Conservation (phyloP, 2,329 filamentous ascomycete genomes). For the Acephala macrosclerotiorum region DNA sequence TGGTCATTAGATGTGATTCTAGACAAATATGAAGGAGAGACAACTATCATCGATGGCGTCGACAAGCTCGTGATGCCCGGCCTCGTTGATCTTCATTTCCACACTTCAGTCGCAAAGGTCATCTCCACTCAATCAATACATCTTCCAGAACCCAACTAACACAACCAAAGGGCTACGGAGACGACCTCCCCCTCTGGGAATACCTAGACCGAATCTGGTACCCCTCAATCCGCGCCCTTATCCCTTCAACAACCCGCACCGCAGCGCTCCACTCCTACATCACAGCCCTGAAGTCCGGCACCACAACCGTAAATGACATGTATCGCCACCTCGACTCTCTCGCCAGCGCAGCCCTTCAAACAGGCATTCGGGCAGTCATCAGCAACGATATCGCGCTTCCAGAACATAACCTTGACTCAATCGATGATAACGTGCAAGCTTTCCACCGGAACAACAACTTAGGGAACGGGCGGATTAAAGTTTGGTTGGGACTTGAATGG, state of each 20-base stretch:
- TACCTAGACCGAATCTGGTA: conserved; percentile 39
- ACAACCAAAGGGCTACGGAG: conserved; percentile 31
- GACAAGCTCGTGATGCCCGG: conserved; percentile 39
- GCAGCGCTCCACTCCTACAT: conserved; percentile 35
- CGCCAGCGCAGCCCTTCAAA: conserved; percentile 32
- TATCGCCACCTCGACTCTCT: conserved; percentile 35
- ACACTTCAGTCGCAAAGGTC: conserved; percentile 38
- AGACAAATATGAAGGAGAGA: conserved; percentile 30
- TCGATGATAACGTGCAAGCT: conserved; percentile 34
- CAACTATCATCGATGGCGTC: conserved; percentile 33
- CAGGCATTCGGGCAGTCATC: conserved; percentile 36
- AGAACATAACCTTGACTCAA: conserved; percentile 34
- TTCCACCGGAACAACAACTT: conserved; percentile 28
- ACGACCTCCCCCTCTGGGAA: conserved; percentile 37
- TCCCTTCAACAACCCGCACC: conserved; percentile 19
- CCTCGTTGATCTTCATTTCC: conserved; percentile 38
- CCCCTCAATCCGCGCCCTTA: conserved; percentile 35
- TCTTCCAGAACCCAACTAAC: conserved; percentile 4
- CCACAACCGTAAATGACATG: conserved; percentile 37
- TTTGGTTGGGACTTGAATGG: conserved; percentile 38
- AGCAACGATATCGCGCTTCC: conserved; percentile 35
- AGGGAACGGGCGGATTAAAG: conserved; percentile 31
- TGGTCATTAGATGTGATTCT: conserved; percentile 14
- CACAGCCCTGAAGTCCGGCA: conserved; percentile 35
- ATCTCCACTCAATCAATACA: not conserved